Percentiles rank a stretch among this genome's conserved stretches.
These are phyloP conservation scores for Mucor ambiguus DNA, from an alignment of 371 early-diverging fungal genomes.

Conservation along the genomic window DNA sequence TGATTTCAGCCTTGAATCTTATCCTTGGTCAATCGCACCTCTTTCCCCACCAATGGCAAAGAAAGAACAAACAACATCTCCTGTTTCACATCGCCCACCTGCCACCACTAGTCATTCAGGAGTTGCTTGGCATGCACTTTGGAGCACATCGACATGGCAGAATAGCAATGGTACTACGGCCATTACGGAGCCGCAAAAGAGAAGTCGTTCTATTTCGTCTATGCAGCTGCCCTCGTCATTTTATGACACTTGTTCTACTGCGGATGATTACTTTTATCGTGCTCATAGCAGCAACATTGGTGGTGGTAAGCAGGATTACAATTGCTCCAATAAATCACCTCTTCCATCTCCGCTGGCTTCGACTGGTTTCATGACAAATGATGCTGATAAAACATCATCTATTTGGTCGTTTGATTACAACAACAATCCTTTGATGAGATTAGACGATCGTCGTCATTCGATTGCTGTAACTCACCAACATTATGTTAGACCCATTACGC, in stretches of 20 bases:
- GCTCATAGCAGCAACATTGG: neutral
- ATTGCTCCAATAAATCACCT: neutral
- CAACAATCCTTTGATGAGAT: neutral
- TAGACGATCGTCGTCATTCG: constrained; percentile 15
- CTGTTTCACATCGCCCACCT: neutral
- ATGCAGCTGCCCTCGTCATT: neutral
- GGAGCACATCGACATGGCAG: constrained; percentile 9
- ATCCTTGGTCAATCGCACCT: neutral
- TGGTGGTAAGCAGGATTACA: neutral
- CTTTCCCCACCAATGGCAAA: neutral
- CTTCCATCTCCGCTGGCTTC: constrained; percentile 10
- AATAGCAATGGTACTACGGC: neutral
- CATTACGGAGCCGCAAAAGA: neutral
- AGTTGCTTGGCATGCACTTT: constrained; percentile 4
- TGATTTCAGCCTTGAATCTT: neutral
- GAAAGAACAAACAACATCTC: neutral
- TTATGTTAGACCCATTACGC: constrained; percentile 4
- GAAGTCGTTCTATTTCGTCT: neutral
- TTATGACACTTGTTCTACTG: neutral
- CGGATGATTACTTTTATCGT: neutral
- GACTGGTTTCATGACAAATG: constrained; percentile 1
- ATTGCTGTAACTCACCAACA: constrained; percentile 7
- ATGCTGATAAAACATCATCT: neutral
- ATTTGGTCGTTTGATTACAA: constrained; percentile 9
- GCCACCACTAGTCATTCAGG: neutral